A percentile compares a stretch with the other conserved stretches of the same genome.
Conservation (phyloP, 176 grass and related monocot species). For the Musa beccarii region DNA sequence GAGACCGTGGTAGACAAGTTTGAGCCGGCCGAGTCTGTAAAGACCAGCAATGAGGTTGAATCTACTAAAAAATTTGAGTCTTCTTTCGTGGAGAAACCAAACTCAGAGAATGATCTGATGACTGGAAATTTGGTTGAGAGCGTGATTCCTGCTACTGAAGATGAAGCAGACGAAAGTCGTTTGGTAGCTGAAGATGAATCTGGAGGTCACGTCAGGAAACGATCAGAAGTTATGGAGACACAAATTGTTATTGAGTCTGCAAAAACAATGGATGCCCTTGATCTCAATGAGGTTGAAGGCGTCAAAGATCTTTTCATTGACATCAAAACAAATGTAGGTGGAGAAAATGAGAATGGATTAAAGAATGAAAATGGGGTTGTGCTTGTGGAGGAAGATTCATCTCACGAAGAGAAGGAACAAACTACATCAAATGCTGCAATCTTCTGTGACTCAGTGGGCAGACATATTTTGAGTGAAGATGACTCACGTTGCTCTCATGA, state of each 20-base stretch:
- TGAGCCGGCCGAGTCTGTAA: background rate
- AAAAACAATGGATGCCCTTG: background rate
- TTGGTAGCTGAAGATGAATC: background rate
- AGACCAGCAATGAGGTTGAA: background rate
- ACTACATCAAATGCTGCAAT: background rate
- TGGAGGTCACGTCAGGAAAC: background rate
- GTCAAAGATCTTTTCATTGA: background rate
- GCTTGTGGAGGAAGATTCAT: background rate
- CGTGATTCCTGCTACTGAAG: background rate
- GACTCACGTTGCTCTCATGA: background rate
- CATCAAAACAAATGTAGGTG: background rate
- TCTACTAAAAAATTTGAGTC: background rate
- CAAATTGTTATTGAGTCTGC: background rate
- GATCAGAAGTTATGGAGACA: background rate
- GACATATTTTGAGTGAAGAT: background rate
- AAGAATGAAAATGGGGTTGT: background rate
- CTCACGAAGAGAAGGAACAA: background rate
- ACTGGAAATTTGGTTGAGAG: background rate
- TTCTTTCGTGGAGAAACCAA: slow-evolving; percentile 1
- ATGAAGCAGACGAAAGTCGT: background rate
- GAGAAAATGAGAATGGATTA: background rate
- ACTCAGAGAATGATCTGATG: background rate
- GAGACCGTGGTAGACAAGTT: background rate
- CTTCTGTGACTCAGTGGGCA: background rate
- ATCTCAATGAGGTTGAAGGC: background rate